phyloP scores from a whole-genome alignment of 805 yeast genomes.

The Yarrowia phangngaensis region DNA sequence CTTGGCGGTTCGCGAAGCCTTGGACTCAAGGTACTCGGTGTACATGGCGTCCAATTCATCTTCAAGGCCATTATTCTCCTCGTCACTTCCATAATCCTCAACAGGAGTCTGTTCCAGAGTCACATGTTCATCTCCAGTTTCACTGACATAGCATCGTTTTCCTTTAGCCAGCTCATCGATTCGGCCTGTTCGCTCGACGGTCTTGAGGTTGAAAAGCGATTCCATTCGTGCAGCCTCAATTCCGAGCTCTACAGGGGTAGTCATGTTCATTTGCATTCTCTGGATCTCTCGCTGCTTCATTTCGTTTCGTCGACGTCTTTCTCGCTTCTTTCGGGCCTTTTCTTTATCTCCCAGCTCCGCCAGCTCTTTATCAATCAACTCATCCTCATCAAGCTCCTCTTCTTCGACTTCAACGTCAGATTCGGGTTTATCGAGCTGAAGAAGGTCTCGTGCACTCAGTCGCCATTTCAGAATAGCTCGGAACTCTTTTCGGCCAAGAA shows the following conservation, averaged over 20 bases:
- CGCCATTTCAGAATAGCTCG: constrained; percentile 83
- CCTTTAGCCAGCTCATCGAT: constrained; percentile 71
- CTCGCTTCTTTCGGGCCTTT: constrained; percentile 66
- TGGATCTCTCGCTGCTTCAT: constrained; percentile 77
- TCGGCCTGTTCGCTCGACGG: constrained; percentile 86
- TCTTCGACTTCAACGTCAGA: constrained; percentile 58
- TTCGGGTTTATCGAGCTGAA: constrained; percentile 57
- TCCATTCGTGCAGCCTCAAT: constrained; percentile 83
- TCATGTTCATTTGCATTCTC: constrained; percentile 94
- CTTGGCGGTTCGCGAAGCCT: constrained; percentile 46
- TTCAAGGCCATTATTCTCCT: constrained; percentile 58
- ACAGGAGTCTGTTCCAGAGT: constrained; percentile 31
- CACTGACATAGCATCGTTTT: constrained; percentile 48
- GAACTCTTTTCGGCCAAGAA: constrained; percentile 91
- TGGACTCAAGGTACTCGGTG: constrained; percentile 52
- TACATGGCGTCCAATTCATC: constrained; percentile 82
- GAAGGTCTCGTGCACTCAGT: constrained; percentile 70
- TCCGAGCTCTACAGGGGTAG: constrained; percentile 89
- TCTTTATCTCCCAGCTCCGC: constrained; percentile 68
- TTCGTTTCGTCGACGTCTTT: constrained; percentile 78
- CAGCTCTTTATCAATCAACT: constrained; percentile 80
- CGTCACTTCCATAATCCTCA: constrained; percentile 40
- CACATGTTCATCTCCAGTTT: constrained; percentile 36
- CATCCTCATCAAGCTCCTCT: constrained; percentile 78
- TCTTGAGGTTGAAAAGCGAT: constrained; percentile 71